Evolutionary conservation across 345 rosid genomes (phyloP).

Genomic region (Euphorbia peplus): DNA sequence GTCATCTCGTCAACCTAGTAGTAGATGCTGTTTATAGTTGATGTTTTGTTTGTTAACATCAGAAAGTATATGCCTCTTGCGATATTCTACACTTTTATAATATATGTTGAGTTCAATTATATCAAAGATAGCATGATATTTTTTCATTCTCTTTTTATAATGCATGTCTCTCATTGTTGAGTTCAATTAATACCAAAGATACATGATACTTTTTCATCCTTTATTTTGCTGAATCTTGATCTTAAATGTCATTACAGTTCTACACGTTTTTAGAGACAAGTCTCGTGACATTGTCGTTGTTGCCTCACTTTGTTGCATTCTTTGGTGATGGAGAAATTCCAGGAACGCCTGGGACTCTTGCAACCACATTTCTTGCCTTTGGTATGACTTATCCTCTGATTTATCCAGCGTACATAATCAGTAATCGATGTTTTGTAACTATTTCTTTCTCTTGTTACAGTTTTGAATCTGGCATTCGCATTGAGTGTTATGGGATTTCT

Average conservation of each 20-base stretch:
- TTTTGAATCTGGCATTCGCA: conserved; percentile 90
- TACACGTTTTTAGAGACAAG: conserved; percentile 94
- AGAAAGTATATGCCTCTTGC: background rate
- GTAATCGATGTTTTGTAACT: conserved; percentile 4
- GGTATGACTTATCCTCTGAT: conserved; percentile 41
- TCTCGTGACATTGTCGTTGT: conserved; percentile 71
- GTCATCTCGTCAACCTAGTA: background rate
- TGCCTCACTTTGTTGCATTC: conserved; percentile 87
- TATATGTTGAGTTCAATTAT: background rate
- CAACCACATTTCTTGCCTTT: conserved; percentile 92
- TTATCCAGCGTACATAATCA: background rate
- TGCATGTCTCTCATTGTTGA: background rate
- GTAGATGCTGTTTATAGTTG: background rate
- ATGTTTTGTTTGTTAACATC: background rate
- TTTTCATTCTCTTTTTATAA: background rate
- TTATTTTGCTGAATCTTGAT: conserved; percentile 7
- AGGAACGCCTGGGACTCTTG: conserved; percentile 88
- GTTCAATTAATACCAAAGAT: background rate
- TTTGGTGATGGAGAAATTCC: conserved; percentile 94
- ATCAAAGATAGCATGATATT: background rate
- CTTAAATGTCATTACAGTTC: conserved; percentile 56
- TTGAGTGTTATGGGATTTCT: conserved; percentile 91
- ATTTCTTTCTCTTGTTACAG: conserved; percentile 40
- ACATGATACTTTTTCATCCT: background rate
- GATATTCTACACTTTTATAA: background rate